Evolutionary conservation across 306 rosid genomes (phyloP), one percentile per base, ranked within the genome.

Genomic region (Cucumis cinereus): DNA sequence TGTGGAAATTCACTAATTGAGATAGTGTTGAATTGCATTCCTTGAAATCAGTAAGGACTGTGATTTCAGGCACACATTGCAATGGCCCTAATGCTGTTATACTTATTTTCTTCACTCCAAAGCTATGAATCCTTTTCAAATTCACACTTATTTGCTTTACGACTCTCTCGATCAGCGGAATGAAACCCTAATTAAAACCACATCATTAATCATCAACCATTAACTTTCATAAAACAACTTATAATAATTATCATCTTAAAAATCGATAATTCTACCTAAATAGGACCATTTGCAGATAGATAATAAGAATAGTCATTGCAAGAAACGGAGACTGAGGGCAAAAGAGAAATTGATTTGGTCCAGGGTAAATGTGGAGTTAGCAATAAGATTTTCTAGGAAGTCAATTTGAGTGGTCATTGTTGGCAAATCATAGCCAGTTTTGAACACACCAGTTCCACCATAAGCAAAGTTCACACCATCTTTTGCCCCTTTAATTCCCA

Each of bases 371-470:
- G 69, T 6, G 7, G 77, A 77, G 63, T 80, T 14, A 15, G 75
- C 66, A 75, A 88, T 80, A 78, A 86, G 77, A 0, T 52, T 49
- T 16, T 86, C 72, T 20, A 91, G 87, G 53, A 75, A 78, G 82
- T 88, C 82, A 5, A 93, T 91, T 78, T 93, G 98, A 3, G 82
- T 75, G 15, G 98, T 87, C 97, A 93, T 89, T 85, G 91, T 93
- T 43, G 98, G 96, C 8, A 74, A 80, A 41, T 57, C 14, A 72
- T 41, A 61, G 33, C 70, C 78, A 1, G 98, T 93, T 7, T 89
- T 28, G 62, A 93, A 89, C 2, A 89, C 92, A 23, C 98, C 97
- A 0, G 88, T 91, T 2, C 98, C 97, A 33, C 98, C 98, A 61
- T 84, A 77, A 0, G 98, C 98, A 57, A 89, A 91, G 85, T 91